These are phyloP conservation scores for Termitomyces eurrhizus DNA, from an alignment of 768 basidiomycete genomes.

Conservation along the genomic window DNA sequence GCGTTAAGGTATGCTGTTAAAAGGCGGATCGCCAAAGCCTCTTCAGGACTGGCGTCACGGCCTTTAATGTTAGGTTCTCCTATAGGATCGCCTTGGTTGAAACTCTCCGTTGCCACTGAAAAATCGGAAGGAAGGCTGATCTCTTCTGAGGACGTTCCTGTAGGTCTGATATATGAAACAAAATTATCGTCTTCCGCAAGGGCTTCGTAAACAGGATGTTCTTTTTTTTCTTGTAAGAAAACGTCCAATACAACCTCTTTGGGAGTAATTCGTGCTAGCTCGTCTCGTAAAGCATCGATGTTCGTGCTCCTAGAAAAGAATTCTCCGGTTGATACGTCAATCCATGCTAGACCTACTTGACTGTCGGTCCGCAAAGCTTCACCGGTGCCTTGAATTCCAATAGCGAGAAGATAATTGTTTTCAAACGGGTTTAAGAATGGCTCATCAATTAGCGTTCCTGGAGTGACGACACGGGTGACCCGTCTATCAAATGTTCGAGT, in stretches of 20 bases:
- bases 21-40: slow-evolving; percentile 55
- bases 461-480: slow-evolving; percentile 85
- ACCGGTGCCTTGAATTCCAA: slow-evolving; percentile 28
- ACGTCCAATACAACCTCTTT: slow-evolving; percentile 74
- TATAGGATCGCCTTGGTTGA: not conserved
- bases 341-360: slow-evolving; percentile 81
- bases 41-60: slow-evolving; percentile 29
- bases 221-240: slow-evolving; percentile 28
- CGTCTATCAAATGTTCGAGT: slow-evolving; percentile 71
- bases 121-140: not conserved
- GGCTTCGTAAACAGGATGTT: slow-evolving; percentile 43
- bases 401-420: slow-evolving; percentile 85
- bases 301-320: slow-evolving; percentile 72
- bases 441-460: slow-evolving; percentile 93
- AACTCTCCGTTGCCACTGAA: not conserved
- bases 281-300: slow-evolving; percentile 62
- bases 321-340: slow-evolving; percentile 92
- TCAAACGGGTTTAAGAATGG: slow-evolving; percentile 80
- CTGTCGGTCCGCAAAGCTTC: slow-evolving; percentile 4
- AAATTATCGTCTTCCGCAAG: slow-evolving; percentile 54
- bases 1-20: slow-evolving; percentile 61
- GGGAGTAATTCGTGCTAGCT: slow-evolving; percentile 77
- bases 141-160: slow-evolving; percentile 4
- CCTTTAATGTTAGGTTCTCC: not conserved
- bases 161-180: slow-evolving; percentile 41